Base-by-base conservation (phyloP, 768 basidiomycete genomes). In the Russula foetens region DNA sequence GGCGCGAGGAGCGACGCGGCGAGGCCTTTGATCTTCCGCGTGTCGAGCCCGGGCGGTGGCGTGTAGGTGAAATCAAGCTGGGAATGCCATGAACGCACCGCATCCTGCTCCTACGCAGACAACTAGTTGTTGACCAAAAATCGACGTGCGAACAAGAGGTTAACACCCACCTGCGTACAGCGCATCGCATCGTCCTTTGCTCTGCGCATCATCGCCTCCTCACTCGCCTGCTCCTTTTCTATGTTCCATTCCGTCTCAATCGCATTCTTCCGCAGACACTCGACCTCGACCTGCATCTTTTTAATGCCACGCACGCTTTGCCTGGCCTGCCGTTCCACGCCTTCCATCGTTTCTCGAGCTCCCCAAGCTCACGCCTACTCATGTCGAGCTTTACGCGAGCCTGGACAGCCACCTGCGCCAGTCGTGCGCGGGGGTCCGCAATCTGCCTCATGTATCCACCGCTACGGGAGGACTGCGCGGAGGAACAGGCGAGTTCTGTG, bases 361-460 rank as follows among this genome's bases (percentile, higher is more conserved):
- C 76, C 60, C 82, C 84, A 51, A 98, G 71, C 70, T 97, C 96
- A 65, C 84, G 85, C 73, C 91, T 81, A 29, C 79, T 79, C 79
- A 93, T 86, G 2, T 74, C 81, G 41, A 97, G 81, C 70, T 88
- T 86, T 47, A 86, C 77, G 48, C 84, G 84, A 55, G 78, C 81
- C 69, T 95, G 91, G 0, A 94, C 86, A 8, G 81, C 76, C 0
- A 85, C 87, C 56, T 90, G 87, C 0, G 92, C 84, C 0, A 88
- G 74, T 3, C 84, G 83, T 2, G 82, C 82, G 66, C 85, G 84
- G 0, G 94, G 90, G 15, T 91, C 85, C 0, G 94, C 90, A 44
- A 99, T 82, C 71, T 98, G 95, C 21, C 94, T 97, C 84, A 98
- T 88, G 72, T 98, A 98, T 3, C 60, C 60, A 0, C 97, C 97